Conservation (phyloP, 208 protist species). For the Leishmania braziliensis region DNA sequence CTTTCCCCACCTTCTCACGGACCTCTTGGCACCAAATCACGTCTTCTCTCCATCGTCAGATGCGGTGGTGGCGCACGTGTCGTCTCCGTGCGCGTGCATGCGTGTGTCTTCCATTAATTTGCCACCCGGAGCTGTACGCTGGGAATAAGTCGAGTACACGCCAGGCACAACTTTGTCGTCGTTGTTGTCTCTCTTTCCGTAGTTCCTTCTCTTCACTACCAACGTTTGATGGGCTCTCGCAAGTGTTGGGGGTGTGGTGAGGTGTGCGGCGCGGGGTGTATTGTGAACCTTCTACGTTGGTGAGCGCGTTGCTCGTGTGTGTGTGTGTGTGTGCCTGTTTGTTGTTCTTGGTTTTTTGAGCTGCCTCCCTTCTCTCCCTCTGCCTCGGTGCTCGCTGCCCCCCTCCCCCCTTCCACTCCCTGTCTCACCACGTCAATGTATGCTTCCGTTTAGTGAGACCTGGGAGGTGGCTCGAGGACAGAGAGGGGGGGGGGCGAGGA, state of each 20-base stretch:
- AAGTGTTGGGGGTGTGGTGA: not conserved
- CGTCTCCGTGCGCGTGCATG: not conserved
- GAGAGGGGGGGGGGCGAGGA: not conserved
- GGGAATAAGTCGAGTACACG: too few species aligned
- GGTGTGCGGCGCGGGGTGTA: not conserved
- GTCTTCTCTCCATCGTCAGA: not conserved
- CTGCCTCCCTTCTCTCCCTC: not conserved
- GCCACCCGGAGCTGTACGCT: not conserved
- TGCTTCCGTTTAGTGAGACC: not conserved
- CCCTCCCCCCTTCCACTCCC: not conserved
- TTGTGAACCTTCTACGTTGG: not conserved
- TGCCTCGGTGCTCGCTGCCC: not conserved
- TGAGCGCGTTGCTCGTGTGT: not conserved
- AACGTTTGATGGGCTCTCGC: constrained; percentile 1
- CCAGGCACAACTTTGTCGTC: not conserved
- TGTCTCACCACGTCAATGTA: not conserved
- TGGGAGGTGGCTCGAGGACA: not conserved
- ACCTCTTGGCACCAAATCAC: not conserved
- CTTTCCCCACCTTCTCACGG: not conserved
- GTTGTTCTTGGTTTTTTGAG: not conserved
- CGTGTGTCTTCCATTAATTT: not conserved
- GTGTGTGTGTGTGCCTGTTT: not conserved
- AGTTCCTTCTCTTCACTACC: not conserved
- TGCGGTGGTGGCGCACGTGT: not conserved
- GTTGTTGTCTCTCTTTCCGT: not conserved